These are phyloP conservation scores for Cutaneotrichosporon daszewskae DNA, from an alignment of 1,284 basidiomycete species.

Conservation along the genomic window DNA sequence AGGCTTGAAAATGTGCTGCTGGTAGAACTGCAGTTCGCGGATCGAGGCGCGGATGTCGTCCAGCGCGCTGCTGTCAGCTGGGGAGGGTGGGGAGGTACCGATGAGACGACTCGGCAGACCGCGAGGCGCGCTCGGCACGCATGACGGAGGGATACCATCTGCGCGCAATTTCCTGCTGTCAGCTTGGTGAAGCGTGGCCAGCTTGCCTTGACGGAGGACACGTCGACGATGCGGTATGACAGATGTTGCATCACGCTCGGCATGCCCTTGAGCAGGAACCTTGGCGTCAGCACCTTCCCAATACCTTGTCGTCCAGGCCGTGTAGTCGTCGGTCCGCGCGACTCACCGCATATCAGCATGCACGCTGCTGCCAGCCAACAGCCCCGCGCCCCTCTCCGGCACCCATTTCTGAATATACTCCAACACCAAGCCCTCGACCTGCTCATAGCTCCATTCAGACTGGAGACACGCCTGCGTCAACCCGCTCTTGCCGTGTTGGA, in stretches of 20 bases:
- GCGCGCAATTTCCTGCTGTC: conserved; percentile 47
- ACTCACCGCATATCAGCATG: conserved; percentile 50
- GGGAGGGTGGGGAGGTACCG: too few relatives aligned
- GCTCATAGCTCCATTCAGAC: conserved; percentile 41
- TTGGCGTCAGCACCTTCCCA: conserved; percentile 17
- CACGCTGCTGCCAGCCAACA: conserved; percentile 51
- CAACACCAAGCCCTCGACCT: conserved; percentile 45
- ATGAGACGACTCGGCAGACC: conserved; percentile 35
- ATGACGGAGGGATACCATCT: conserved; percentile 48
- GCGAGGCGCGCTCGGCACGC: conserved; percentile 23
- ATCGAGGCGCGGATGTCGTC: conserved; percentile 51
- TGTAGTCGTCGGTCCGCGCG: not conserved
- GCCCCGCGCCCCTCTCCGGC: conserved; percentile 44
- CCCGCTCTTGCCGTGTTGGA: conserved; percentile 46
- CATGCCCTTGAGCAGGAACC: conserved; percentile 49
- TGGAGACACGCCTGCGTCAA: conserved; percentile 43
- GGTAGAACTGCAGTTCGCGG: conserved; percentile 48
- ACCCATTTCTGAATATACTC: conserved; percentile 51
- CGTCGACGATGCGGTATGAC: conserved; percentile 51
- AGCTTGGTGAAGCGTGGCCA: conserved; percentile 3
- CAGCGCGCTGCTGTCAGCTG: conserved; percentile 40
- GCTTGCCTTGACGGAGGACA: conserved; percentile 41
- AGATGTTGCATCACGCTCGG: conserved; percentile 49
- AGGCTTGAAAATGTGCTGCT: conserved; percentile 44
- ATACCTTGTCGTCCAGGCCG: too few relatives aligned